Evolutionary conservation across 2,329 filamentous ascomycete genomes (phyloP), one percentile per base, ranked within the genome.

Genomic region (Emergomyces africanus): DNA sequence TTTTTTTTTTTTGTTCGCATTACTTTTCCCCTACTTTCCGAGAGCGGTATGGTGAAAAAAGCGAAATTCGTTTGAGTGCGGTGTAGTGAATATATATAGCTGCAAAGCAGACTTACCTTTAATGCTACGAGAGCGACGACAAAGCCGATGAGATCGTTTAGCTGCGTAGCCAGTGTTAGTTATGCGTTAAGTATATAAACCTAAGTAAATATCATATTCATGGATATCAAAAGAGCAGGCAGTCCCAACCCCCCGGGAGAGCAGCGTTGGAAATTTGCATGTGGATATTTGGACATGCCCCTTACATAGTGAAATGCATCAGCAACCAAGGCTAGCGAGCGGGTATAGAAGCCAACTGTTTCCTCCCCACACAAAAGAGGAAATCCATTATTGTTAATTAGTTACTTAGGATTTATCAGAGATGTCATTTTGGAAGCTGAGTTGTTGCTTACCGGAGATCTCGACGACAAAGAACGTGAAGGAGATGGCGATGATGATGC

Each of bases 281-380:
- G 18, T 18, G 15, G n/a, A 5, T 14, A 50, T 50, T 18, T 1
- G 30, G 15, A 4, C 37, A 46, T 23, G 18, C 61, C 50, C 67
- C 80, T 60, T 74, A 87, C 85, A 68, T 89, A 89, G 69, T 90
- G 88, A 65, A 90, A 90, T 0, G 88, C 86, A 76, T 90, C 88
- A 39, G 88, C 87, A 37, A 90, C 76, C 3, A 91, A 75, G 0
- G 86, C 86, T 12, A 90, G 75, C 0, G 87, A 90, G 56, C 78
- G 78, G 0, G 87, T 90, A 62, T 83, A 83, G 66, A 88, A 86
- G 2, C 85, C 85, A 61, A 86, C 82, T 83, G 62, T 46, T 28
- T 12, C 23, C 39, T 20, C 39, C 39, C 39, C 39, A 23, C 3
- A 9, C 23, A 53, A 14, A 10, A 28, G n/a, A n/a, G n/a, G n/a